Conservation (phyloP, 2,329 filamentous ascomycete species). For the Penicillium sp. region DNA sequence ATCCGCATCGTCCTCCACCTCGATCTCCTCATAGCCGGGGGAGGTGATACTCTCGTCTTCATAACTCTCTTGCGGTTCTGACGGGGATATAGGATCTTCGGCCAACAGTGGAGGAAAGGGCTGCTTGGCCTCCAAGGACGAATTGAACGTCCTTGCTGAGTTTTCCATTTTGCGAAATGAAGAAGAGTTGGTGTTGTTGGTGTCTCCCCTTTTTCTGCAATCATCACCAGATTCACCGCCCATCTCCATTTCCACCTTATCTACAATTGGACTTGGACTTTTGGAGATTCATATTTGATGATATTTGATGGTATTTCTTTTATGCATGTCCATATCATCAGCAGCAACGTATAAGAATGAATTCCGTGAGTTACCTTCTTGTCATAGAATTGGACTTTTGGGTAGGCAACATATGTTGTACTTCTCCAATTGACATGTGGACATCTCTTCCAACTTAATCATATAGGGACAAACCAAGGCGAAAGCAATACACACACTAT, state of each 20-base stretch:
- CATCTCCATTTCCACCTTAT: not conserved
- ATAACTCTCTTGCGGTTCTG: conserved; percentile 23
- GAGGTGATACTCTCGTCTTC: conserved; percentile 31
- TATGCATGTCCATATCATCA: not conserved
- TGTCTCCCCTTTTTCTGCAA: conserved; percentile 11
- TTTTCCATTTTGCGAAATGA: conserved; percentile 16
- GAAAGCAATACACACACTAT: not conserved
- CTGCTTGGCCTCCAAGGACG: conserved; percentile 33
- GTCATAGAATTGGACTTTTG: not conserved
- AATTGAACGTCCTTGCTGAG: conserved; percentile 4
- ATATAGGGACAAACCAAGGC: not conserved
- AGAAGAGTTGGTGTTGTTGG: not conserved
- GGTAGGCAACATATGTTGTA: not conserved
- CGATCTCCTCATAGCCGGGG: conserved; percentile 29
- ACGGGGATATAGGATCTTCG: conserved; percentile 26
- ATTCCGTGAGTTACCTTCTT: not conserved
- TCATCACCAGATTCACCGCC: conserved; percentile 4
- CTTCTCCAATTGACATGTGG: not conserved
- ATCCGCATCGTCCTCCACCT: conserved; percentile 42
- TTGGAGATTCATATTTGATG: not conserved
- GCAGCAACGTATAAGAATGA: not conserved
- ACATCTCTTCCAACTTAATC: not conserved
- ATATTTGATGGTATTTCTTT: not conserved
- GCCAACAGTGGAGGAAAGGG: conserved; percentile 33
- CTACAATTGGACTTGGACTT: not conserved